Percentiles rank a stretch among this genome's conserved stretches.
These are phyloP conservation scores for Pseudocercospora crystallina DNA, from an alignment of 2,329 filamentous ascomycete genomes.

Conservation along the genomic window DNA sequence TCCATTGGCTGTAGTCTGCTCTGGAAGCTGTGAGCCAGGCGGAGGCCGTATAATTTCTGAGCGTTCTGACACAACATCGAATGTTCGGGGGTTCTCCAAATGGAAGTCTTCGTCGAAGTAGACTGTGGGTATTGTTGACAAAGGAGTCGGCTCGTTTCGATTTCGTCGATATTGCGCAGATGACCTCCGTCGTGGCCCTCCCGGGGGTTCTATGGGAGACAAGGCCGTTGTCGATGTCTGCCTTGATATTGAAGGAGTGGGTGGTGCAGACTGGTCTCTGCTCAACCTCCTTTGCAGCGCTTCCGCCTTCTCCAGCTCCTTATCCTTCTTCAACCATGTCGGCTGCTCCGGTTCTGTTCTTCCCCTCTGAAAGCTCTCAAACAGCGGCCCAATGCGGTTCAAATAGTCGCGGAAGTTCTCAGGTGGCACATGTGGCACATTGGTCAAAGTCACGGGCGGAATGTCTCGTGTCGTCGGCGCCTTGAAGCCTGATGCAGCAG, in stretches of 20 bases:
- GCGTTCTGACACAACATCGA: conserved; percentile 93
- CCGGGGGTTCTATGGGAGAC: conserved; percentile 50
- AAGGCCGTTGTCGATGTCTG: conserved; percentile 42
- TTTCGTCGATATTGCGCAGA: conserved; percentile 57
- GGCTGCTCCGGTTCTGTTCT: conserved; percentile 70
- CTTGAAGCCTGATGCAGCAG: conserved; percentile 61
- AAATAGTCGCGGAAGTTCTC: conserved; percentile 83
- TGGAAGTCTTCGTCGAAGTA: conserved; percentile 97
- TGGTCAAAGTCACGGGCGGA: conserved; percentile 85
- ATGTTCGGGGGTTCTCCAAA: conserved; percentile 91
- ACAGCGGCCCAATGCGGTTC: conserved; percentile 78
- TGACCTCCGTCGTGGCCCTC: conserved; percentile 49
- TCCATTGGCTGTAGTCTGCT: conserved; percentile 55
- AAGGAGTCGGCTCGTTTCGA: conserved; percentile 72
- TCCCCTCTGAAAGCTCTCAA: conserved; percentile 82
- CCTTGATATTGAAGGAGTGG: conserved; percentile 37
- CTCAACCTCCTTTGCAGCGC: conserved; percentile 45
- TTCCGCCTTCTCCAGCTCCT: conserved; percentile 45
- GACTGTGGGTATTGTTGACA: conserved; percentile 87
- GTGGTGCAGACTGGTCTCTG: conserved; percentile 34
- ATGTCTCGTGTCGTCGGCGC: conserved; percentile 87
- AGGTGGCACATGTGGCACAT: conserved; percentile 76
- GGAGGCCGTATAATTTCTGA: conserved; percentile 86
- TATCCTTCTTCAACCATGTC: conserved; percentile 48
- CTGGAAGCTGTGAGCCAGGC: conserved; percentile 44